Percentiles rank a stretch among this genome's conserved stretches.
Conservation (phyloP, 768 basidiomycete genomes). For the Auricularia heimuer region DNA sequence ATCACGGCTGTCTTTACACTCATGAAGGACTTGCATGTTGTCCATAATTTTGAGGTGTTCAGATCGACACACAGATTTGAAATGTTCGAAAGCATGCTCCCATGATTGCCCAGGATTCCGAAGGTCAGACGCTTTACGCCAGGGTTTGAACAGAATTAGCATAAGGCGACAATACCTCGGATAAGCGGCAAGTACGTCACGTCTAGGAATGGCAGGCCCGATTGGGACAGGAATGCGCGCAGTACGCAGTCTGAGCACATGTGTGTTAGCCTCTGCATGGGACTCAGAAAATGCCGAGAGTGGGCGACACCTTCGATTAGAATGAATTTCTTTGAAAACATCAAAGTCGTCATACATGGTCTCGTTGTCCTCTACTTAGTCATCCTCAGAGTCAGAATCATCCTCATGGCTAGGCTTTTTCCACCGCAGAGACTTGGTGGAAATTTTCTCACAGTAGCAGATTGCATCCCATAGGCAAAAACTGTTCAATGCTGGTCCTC, state of each 20-base stretch:
- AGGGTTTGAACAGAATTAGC: constrained; percentile 11
- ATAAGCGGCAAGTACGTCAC: constrained; percentile 13
- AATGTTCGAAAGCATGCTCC: constrained; percentile 22
- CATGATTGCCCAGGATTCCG: constrained; percentile 14
- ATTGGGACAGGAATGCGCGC: constrained; percentile 24
- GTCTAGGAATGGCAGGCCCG: constrained; percentile 25
- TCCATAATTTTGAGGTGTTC: constrained; percentile 16
- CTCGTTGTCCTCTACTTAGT: no score
- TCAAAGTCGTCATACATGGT: no score
- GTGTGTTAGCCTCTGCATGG: constrained; percentile 17
- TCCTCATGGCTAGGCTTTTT: not conserved
- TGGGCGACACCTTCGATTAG: not conserved
- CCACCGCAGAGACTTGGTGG: constrained; percentile 4
- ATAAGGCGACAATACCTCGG: constrained; percentile 10
- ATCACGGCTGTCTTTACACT: constrained; percentile 18
- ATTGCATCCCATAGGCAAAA: constrained; percentile 24
- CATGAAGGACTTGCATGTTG: constrained; percentile 35
- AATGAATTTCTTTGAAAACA: no score
- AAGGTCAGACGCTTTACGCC: constrained; percentile 17
- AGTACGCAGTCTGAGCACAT: constrained; percentile 10
- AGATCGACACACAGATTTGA: constrained; percentile 2
- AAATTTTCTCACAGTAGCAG: constrained; percentile 14
- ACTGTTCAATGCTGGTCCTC: constrained; percentile 10
- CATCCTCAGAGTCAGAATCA: not conserved
- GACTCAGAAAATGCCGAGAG: not conserved